These are phyloP conservation scores for Glutinoglossum americanum DNA, from an alignment of 495 filamentous ascomycete genomes.

Conservation along the genomic window DNA sequence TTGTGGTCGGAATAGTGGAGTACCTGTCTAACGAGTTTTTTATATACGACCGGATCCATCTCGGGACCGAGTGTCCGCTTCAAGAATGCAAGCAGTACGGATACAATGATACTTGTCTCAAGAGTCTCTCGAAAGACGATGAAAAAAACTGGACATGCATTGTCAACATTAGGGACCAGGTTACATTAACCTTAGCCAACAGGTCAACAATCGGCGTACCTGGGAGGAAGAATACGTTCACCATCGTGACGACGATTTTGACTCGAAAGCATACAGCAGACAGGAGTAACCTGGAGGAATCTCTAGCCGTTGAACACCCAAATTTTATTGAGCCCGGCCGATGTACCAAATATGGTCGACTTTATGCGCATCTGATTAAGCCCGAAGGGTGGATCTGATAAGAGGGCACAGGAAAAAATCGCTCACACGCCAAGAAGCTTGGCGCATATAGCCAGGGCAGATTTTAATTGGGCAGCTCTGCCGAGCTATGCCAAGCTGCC, in stretches of 20 bases:
- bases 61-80: slow-evolving; percentile 52
- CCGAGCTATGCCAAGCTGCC: too few relatives aligned
- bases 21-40: slow-evolving; percentile 51
- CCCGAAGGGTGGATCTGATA: neutral
- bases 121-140: slow-evolving; percentile 70
- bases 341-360: neutral
- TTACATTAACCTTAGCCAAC: neutral
- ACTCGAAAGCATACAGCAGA: neutral
- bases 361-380: neutral
- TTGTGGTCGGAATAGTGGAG: neutral
- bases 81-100: slow-evolving; percentile 59
- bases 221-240: slow-evolving; percentile 40
- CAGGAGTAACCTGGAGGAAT: neutral
- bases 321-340: neutral
- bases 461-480: too few relatives aligned
- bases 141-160: slow-evolving; percentile 39
- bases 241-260: slow-evolving; percentile 19
- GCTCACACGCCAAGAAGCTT: neutral
- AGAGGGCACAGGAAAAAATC: neutral
- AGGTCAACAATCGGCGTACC: slow-evolving; percentile 13
- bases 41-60: slow-evolving; percentile 33
- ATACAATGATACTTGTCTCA: slow-evolving; percentile 63
- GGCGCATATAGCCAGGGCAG: neutral
- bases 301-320: neutral
- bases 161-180: neutral